Conservation (phyloP, 768 basidiomycete genomes). For the Tricholoma sp. region DNA sequence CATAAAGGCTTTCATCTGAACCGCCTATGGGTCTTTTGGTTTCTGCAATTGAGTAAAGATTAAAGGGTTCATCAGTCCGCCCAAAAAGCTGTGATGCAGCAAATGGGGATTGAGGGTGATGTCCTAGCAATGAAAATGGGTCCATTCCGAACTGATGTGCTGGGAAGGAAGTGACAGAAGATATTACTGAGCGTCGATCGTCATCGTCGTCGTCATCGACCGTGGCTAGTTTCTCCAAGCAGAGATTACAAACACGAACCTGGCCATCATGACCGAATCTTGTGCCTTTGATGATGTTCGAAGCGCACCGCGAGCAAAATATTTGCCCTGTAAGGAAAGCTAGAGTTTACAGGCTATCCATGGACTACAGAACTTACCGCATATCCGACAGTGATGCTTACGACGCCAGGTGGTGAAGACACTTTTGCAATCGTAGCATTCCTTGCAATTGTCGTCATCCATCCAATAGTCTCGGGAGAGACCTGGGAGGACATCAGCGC, state of each 20-base stretch:
- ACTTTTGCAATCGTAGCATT: slow-evolving; percentile 94
- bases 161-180: slow-evolving; percentile 66
- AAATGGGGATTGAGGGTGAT: slow-evolving; percentile 80
- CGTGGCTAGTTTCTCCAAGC: slow-evolving; percentile 86
- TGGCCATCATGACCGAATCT: slow-evolving; percentile 95
- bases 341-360: not conserved
- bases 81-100: slow-evolving; percentile 83
- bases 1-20: slow-evolving; percentile 50
- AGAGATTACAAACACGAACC: slow-evolving; percentile 93
- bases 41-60: slow-evolving; percentile 79
- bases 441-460: slow-evolving; percentile 93
- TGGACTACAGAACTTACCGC: slow-evolving; percentile 48
- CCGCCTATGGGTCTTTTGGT: slow-evolving; percentile 52
- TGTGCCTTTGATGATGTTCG: slow-evolving; percentile 91
- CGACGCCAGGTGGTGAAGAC: slow-evolving; percentile 91
- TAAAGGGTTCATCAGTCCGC: slow-evolving; percentile 72
- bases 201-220: slow-evolving; percentile 90
- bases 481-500: slow-evolving; percentile 38
- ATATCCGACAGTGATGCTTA: slow-evolving; percentile 97
- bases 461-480: slow-evolving; percentile 96
- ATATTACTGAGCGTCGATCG: slow-evolving; percentile 75
- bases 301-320: slow-evolving; percentile 95
- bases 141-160: slow-evolving; percentile 69
- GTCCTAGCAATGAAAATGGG: slow-evolving; percentile 16
- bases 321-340: slow-evolving; percentile 68